Base-by-base conservation (phyloP, 176 grass and related monocot species). In the Carex pumila region DNA sequence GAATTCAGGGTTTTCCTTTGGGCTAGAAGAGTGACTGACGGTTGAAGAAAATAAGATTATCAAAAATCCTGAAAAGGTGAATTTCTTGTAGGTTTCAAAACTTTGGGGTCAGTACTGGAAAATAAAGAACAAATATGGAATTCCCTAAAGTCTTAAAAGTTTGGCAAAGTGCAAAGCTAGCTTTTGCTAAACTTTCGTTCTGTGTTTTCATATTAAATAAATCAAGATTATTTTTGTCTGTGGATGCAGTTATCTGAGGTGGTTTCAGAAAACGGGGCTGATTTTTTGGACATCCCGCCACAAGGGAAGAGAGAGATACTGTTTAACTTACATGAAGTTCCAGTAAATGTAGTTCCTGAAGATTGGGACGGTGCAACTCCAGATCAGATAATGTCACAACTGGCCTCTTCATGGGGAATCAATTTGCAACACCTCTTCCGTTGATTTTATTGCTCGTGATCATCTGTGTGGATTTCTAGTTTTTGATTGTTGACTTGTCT, bases 331-430 rank as follows among this genome's bases (percentile, higher is more conserved):
- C 86, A 90, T 6, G 93, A 92, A 52, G 88, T 84, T 86, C 90
- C 88, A 1, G 89, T 59, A 6, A 85, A 92, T 1, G 93, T 95
- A 81, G 71, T 89, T 32, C 90, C 89, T 0, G 93, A 99, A 50
- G 93, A 95, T 84, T 99, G 89, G 93, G 96, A 95, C 14, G 96
- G 96, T 1, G 85, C 93, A 12, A 84, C 86, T 8, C 93, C 96
- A 0, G 62, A 93, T n/a, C 91, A 99, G 88, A 89, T 99, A 88
- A 88, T 99, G 96, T 91, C 86, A 84, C 93, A 99, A 81, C 91
- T 99, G 83, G 96, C 93, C 32, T 92, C 93, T 15, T 94, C 93
- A 1, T 95, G 96, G 96, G 89, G 88, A 25, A 90, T 99, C 18
- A 91, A 99, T 82, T 84, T 95, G 21, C 93, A 94, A 65, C 89